These are phyloP conservation scores for Yamadazyma atmosphaerica DNA, from an alignment of 1,139 yeast genomes.

Conservation along the genomic window DNA sequence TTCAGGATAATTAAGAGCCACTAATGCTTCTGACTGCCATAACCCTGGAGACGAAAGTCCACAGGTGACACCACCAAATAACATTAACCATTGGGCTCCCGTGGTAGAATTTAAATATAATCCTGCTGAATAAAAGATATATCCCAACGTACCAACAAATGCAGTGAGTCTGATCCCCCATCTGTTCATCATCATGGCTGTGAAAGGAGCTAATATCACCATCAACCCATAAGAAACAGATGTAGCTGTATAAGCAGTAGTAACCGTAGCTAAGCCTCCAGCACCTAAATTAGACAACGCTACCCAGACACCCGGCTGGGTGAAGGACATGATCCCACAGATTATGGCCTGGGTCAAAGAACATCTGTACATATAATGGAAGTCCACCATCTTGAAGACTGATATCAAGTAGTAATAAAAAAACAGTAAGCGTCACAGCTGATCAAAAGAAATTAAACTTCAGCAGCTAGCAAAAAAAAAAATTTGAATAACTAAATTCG, in stretches of 20 bases:
- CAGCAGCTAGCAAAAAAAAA: neutral
- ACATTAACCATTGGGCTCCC: conserved; percentile 21
- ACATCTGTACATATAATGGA: conserved; percentile 1
- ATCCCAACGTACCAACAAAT: conserved; percentile 21
- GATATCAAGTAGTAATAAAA: no score
- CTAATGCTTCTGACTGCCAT: conserved; percentile 23
- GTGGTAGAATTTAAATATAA: conserved; percentile 20
- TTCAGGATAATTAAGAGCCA: conserved; percentile 21
- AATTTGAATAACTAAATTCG: neutral
- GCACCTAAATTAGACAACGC: conserved; percentile 22
- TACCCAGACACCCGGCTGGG: conserved; percentile 23
- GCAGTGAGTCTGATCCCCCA: conserved; percentile 14
- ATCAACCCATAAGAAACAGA: conserved; percentile 18
- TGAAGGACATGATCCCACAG: conserved; percentile 21
- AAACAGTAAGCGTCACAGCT: no score
- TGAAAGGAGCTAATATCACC: conserved; percentile 18
- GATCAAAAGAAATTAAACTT: neutral
- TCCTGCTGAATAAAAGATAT: conserved; percentile 23
- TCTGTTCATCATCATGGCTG: conserved; percentile 16
- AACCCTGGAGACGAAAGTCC: conserved; percentile 22
- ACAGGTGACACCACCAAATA: conserved; percentile 20
- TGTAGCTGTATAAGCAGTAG: conserved; percentile 17
- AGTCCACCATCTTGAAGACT: conserved; percentile 3
- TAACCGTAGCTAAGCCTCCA: conserved; percentile 19
- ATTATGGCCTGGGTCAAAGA: conserved; percentile 19